Evolutionary conservation across 257 asterid species (phyloP).

Genomic region (Salvia hispanica): DNA sequence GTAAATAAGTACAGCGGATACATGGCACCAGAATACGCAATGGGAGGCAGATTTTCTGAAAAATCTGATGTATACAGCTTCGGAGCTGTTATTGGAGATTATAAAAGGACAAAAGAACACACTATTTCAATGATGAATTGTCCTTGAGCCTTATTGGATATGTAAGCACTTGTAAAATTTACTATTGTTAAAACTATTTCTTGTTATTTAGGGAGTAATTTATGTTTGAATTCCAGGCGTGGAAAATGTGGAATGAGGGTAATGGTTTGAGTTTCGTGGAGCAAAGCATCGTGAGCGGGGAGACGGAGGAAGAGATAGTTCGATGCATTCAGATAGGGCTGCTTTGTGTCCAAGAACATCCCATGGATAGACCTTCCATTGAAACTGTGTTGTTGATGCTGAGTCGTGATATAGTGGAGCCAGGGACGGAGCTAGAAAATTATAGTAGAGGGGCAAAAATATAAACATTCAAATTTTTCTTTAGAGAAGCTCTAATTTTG

Average conservation of each 20-base stretch:
- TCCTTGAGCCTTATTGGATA: conserved; percentile 48
- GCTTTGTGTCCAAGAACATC: conserved; percentile 52
- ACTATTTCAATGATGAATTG: conserved; percentile 41
- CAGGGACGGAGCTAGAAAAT: no score
- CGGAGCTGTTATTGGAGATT: conserved; percentile 51
- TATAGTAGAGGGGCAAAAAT: no score
- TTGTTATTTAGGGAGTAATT: no score
- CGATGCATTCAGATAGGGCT: conserved; percentile 57
- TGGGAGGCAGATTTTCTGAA: conserved; percentile 50
- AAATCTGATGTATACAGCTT: conserved; percentile 55
- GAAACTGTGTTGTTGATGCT: conserved; percentile 43
- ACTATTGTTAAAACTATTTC: no score
- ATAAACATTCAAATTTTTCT: no score
- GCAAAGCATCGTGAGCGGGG: conserved; percentile 32
- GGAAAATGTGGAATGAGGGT: no score
- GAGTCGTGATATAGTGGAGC: conserved; percentile 10
- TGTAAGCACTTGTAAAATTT: no score
- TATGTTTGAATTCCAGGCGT: no score
- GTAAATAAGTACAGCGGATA: conserved; percentile 38
- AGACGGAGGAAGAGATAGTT: conserved; percentile 26
- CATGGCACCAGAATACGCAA: conserved; percentile 63
- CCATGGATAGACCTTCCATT: conserved; percentile 47
- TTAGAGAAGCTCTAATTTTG: no score
- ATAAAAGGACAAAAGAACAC: conserved; percentile 45
- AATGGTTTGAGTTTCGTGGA: no score